Conservation (phyloP, 1,139 yeast genomes). For the Kodamaea plutei region DNA sequence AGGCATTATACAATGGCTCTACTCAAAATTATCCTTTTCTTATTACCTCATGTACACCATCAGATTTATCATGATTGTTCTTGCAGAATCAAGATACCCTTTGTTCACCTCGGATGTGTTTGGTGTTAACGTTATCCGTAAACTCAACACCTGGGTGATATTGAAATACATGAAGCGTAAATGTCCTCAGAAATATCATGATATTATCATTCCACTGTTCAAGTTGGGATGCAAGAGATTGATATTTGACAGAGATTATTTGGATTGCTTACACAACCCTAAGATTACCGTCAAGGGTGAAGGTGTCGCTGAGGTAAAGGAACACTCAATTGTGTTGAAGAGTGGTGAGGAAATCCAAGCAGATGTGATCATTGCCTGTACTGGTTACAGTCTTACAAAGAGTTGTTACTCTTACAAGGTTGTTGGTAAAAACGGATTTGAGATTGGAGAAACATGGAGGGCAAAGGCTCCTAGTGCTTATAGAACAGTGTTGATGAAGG, state of each 20-base stretch:
- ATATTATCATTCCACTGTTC: constrained; percentile 32
- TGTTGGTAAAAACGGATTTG: constrained; percentile 26
- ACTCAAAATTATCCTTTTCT: constrained; percentile 23
- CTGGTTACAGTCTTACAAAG: constrained; percentile 32
- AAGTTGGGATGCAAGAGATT: constrained; percentile 44
- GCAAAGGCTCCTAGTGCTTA: constrained; percentile 35
- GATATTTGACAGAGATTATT: constrained; percentile 36
- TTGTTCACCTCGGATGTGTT: constrained; percentile 16
- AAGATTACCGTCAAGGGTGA: constrained; percentile 25
- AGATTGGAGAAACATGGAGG: constrained; percentile 24
- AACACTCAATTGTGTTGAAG: constrained; percentile 27
- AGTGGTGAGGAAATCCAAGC: constrained; percentile 29
- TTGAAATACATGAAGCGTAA: constrained; percentile 25
- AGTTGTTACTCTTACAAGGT: constrained; percentile 20
- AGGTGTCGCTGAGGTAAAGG: constrained; percentile 25
- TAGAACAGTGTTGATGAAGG: constrained; percentile 30
- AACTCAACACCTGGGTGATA: constrained; percentile 19
- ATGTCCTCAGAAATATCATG: constrained; percentile 35
- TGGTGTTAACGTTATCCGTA: constrained; percentile 18
- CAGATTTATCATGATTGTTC: constrained; percentile 25
- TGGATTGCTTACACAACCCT: constrained; percentile 32
- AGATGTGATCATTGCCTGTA: constrained; percentile 44
- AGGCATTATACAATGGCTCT: constrained; percentile 15
- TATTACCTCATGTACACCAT: constrained; percentile 25
- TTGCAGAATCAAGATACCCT: constrained; percentile 36